Conservation (phyloP, 768 basidiomycete species). For the Trametes punicea region DNA sequence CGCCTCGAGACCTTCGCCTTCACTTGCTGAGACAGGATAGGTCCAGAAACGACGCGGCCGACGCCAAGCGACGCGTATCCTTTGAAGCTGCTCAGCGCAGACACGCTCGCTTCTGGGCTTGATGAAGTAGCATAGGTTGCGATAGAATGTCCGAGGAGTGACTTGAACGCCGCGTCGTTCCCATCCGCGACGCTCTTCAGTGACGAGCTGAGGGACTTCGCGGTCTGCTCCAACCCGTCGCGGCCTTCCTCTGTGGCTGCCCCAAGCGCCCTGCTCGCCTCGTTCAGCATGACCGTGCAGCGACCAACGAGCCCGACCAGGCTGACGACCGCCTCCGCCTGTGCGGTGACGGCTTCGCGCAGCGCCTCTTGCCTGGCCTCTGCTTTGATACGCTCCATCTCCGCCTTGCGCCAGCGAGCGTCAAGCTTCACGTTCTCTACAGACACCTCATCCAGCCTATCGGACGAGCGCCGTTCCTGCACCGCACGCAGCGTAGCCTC, state of each 20-base stretch:
- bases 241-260: conserved; percentile 37
- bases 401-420: conserved; percentile 58
- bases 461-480: conserved; percentile 67
- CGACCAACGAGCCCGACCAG: conserved; percentile 81
- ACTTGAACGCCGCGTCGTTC: conserved; percentile 68
- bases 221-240: conserved; percentile 37
- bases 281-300: conserved; percentile 69
- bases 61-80: conserved; percentile 47
- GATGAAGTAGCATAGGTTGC: conserved; percentile 50
- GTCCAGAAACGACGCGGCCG: conserved; percentile 49
- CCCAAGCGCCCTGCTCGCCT: conserved; percentile 45
- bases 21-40: conserved; percentile 33
- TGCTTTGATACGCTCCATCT: conserved; percentile 67
- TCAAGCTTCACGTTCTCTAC: conserved; percentile 71
- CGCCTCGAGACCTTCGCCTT: conserved; percentile 39
- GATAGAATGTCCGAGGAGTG: conserved; percentile 65
- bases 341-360: conserved; percentile 56
- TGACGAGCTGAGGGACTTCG: conserved; percentile 47
- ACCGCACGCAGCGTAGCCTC: conserved; percentile 84
- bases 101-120: conserved; percentile 15
- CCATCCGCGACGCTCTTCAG: conserved; percentile 56
- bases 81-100: conserved; percentile 46
- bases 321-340: conserved; percentile 63
- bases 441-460: conserved; percentile 69
- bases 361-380: conserved; percentile 65